Base-by-base conservation (phyloP, 805 yeast genomes). In the Tetrapisispora taiwanensis region DNA sequence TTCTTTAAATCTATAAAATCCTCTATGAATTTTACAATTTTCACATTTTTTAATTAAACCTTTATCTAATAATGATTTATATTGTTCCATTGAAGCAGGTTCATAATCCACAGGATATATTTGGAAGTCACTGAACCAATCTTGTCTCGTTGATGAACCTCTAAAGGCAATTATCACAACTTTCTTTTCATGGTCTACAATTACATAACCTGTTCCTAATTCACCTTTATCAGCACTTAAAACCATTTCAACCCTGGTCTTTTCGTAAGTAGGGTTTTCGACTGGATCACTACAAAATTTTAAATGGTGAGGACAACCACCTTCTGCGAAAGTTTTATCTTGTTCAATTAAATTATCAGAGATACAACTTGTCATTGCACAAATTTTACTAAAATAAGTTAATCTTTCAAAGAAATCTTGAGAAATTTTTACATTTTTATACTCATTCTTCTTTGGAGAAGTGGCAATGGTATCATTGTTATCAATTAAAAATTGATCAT, bases 121-220 rank as follows among this genome's bases (percentile, higher is more conserved):
- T 32, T 70, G 68, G 39, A 81, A 65, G 60, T 84, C 83, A 28
- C 77, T 69, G 12, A 71, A 44, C 81, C 84, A 79, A 56, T 84
- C 92, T 35, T 71, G 68, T 14, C 69, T 57, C 8, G 80, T 70
- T 1, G 78, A 63, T 0, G 87, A 76, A 5, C 92, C 92, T 62
- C 87, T 70, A 51, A 78, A 79, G 0, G 69, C 74, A 35, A 79
- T 58, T 18, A 73, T 56, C 5, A 83, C 63, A 39, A 71, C 67
- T 36, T 68, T 56, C 18, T 58, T 54, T 2, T 50, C 49, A 47
- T 69, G 71, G 55, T 79, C 83, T 9, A 71, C 63, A 8, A 77
- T 75, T 20, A 76, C 66, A 52, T 62, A 71, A 0, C 84, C 85
- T 3, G 79, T 67, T 0, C 84, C 81, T 14, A 72, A 70, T 19